Percentiles rank a stretch among this genome's conserved stretches.
phyloP scores from a whole-genome alignment of 768 basidiomycete species.

The Boletus insuetus region DNA sequence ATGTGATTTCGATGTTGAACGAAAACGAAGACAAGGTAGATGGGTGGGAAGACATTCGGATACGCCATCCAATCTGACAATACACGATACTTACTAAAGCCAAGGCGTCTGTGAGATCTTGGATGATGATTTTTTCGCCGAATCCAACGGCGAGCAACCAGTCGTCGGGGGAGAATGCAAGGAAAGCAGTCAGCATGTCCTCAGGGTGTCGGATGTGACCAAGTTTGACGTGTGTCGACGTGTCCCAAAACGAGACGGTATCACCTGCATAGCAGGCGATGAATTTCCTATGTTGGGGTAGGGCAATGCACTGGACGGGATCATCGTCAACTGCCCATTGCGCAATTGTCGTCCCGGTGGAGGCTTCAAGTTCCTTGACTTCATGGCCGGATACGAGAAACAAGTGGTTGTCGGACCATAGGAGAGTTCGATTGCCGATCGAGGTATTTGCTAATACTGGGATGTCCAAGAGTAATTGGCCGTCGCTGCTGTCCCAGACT shows the following conservation, averaged over 20 bases:
- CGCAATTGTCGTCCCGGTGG: background rate
- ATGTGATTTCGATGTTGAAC: too few species aligned
- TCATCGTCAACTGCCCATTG: background rate
- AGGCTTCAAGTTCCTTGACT: background rate
- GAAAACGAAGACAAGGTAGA: too few species aligned
- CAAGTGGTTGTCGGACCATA: constrained; percentile 4
- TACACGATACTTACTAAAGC: background rate
- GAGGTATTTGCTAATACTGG: too few species aligned
- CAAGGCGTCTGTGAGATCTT: too few species aligned
- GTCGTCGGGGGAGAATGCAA: background rate
- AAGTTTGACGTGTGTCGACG: background rate
- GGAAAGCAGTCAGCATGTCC: background rate
- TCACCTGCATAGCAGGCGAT: background rate
- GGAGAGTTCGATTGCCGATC: background rate
- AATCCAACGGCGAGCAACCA: background rate
- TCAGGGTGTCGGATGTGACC: background rate
- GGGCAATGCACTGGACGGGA: background rate
- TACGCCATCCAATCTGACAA: too few species aligned
- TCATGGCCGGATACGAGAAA: background rate
- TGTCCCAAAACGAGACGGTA: background rate
- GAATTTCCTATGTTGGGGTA: background rate
- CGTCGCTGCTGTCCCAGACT: background rate
- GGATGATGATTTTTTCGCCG: background rate
- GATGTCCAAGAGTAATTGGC: background rate
- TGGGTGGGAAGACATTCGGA: background rate